Evolutionary conservation across 306 rosid genomes (phyloP).

Genomic region (Castanea crenata): DNA sequence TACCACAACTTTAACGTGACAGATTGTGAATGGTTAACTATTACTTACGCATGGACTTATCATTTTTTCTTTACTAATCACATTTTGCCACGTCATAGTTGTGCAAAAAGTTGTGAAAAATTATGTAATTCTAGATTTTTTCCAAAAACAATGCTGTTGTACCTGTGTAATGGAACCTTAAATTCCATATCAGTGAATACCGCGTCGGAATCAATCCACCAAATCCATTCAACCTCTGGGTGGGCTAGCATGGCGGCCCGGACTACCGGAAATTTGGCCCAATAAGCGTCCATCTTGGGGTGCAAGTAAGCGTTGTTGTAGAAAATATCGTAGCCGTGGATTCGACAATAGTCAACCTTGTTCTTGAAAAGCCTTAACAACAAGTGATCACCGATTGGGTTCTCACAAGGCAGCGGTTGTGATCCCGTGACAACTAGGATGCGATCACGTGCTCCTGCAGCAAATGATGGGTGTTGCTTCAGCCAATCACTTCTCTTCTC

Average conservation of each 20-base stretch:
- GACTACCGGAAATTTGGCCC: slow-evolving; percentile 38
- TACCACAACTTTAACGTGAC: too few species aligned
- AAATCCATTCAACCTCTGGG: slow-evolving; percentile 47
- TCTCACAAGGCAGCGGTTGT: slow-evolving; percentile 36
- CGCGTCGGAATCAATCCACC: slow-evolving; percentile 56
- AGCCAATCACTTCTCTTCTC: slow-evolving; percentile 42
- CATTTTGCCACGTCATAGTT: too few species aligned
- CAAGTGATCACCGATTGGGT: slow-evolving; percentile 43
- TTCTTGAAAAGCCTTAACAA: slow-evolving; percentile 50
- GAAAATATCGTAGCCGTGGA: slow-evolving; percentile 37
- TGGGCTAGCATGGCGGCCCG: slow-evolving; percentile 48
- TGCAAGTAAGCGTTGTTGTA: slow-evolving; percentile 41
- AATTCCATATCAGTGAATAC: slow-evolving; percentile 46
- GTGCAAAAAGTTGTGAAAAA: too few species aligned
- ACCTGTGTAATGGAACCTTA: slow-evolving; percentile 24
- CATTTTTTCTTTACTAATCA: too few species aligned
- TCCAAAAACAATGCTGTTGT: neutral
- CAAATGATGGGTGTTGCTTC: slow-evolving; percentile 16
- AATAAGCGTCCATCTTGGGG: slow-evolving; percentile 39
- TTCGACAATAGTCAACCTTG: slow-evolving; percentile 52
- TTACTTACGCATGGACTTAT: too few species aligned
- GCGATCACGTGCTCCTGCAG: slow-evolving; percentile 2
- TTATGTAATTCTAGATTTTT: too few species aligned
- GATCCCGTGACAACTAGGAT: slow-evolving; percentile 45
- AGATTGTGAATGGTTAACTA: too few species aligned